Conservation (phyloP, 108 stramenopile species). For the Skeletonema tropicum region DNA sequence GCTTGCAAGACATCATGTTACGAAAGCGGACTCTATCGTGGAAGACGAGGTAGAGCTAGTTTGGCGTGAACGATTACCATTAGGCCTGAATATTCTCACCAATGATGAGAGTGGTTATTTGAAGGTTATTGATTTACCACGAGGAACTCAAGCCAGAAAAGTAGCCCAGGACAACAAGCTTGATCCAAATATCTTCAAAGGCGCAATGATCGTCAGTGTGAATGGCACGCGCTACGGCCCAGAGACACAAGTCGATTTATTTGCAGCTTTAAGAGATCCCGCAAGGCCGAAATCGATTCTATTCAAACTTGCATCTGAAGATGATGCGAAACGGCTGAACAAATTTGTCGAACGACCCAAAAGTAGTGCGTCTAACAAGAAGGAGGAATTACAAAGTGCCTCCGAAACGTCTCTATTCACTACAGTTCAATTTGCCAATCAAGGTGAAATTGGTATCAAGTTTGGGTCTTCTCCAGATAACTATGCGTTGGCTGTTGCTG, state of each 20-base stretch:
- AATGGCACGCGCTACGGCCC: slow-evolving; percentile 76
- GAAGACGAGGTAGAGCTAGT: slow-evolving; percentile 76
- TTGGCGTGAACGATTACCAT: slow-evolving; percentile 82
- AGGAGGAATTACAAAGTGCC: not conserved
- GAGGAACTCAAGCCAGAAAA: slow-evolving; percentile 83
- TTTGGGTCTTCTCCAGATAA: slow-evolving; percentile 68
- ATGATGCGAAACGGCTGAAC: slow-evolving; percentile 69
- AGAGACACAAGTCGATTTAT: slow-evolving; percentile 63
- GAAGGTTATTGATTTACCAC: slow-evolving; percentile 91
- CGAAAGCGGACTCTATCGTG: slow-evolving; percentile 54
- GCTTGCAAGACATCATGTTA: slow-evolving; percentile 60
- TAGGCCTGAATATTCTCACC: slow-evolving; percentile 87
- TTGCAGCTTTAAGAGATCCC: slow-evolving; percentile 84
- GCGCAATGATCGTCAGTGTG: slow-evolving; percentile 83
- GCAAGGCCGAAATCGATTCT: slow-evolving; percentile 84
- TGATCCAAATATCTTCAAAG: slow-evolving; percentile 86
- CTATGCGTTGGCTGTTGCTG: slow-evolving; percentile 59
- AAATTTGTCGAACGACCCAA: slow-evolving; percentile 53
- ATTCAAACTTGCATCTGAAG: slow-evolving; percentile 71
- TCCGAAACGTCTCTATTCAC: slow-evolving; percentile 33
- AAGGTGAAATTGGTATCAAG: slow-evolving; percentile 74
- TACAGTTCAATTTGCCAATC: slow-evolving; percentile 54
- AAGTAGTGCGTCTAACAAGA: slow-evolving; percentile 1
- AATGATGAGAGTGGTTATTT: slow-evolving; percentile 83
- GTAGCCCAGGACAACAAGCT: slow-evolving; percentile 80